Evolutionary conservation across 306 rosid species (phyloP).

Genomic region (Styphnolobium japonicum): DNA sequence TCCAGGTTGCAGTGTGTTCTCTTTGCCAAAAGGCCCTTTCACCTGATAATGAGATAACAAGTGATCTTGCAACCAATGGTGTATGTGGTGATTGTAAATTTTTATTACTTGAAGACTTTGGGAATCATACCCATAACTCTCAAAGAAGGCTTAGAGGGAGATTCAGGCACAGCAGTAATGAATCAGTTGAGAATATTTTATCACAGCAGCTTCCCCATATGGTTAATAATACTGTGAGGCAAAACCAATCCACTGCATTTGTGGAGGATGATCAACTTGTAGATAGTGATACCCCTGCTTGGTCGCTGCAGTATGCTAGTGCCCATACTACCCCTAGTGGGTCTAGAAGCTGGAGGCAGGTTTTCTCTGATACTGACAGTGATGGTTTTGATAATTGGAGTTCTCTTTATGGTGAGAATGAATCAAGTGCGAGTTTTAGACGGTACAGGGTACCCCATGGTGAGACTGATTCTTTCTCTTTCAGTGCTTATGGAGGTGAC

Average conservation of each 20-base stretch:
- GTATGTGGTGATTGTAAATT: conserved; percentile 91
- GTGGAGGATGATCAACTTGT: conserved; percentile 47
- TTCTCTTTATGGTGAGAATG: conserved; percentile 71
- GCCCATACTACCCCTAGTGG: conserved; percentile 65
- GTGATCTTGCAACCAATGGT: conserved; percentile 38
- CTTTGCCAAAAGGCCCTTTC: conserved; percentile 55
- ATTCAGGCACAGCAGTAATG: conserved; percentile 61
- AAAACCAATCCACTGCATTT: conserved; percentile 43
- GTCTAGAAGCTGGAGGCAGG: conserved; percentile 70
- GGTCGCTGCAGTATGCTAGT: conserved; percentile 54
- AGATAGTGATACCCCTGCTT: conserved; percentile 46
- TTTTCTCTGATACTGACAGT: conserved; percentile 73
- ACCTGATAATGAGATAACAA: conserved; percentile 45
- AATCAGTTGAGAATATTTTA: conserved; percentile 53
- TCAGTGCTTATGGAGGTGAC: conserved; percentile 77
- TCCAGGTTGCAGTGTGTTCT: conserved; percentile 49
- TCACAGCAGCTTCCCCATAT: conserved; percentile 50
- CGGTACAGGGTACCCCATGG: conserved; percentile 46
- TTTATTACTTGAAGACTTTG: conserved; percentile 73
- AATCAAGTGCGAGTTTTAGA: conserved; percentile 67
- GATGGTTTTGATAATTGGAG: conserved; percentile 70
- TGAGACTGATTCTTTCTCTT: conserved; percentile 67
- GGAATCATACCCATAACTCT: conserved; percentile 40
- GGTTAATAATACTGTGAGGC: conserved; percentile 48
- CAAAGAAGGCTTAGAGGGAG: conserved; percentile 54